Base-by-base conservation (phyloP, 1,284 basidiomycete genomes). In the Marasmius fiardii region DNA sequence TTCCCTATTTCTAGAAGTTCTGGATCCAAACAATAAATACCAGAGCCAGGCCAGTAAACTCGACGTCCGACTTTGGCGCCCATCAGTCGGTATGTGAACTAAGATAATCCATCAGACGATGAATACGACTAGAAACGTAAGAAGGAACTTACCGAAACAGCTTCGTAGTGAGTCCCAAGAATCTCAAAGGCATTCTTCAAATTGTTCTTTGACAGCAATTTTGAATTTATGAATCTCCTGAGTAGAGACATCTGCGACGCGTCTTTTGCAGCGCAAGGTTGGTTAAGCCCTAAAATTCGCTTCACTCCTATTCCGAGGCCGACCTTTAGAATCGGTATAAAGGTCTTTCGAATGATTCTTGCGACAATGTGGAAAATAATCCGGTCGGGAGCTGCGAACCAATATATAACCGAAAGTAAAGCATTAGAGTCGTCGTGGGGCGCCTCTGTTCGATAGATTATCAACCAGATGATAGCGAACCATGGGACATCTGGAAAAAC, bases 1-100 rank as follows among this genome's bases (percentile, higher is more conserved):
- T 78, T 70, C 24, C 76, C 76, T 39, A 78, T 73, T 50, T 77
- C 74, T 52, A 79, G 63, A 24, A 79, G 64, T 63, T 78, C 76
- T 1, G 76, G 76, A 55, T 79, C 77, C 10, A 67, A 68, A 53
- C 77, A 78, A 60, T 73, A 70, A 35, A 79, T 65, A 12, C 76
- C 74, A 16, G 73, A 74, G 10, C 73, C 74, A 12, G 76, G 76
- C 77, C 77, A 78, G 61, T 78, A 79, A n/a, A 79, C 71, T 5
- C 73, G 70, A 57, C 70, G 67, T 18, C 76, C 77, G 21, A 78
- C 65, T 63, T 76, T 77, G 23, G 76, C 76, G 20, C 76, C 76
- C 76, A 78, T 77, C 31, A 68, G 64, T 5, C 76, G 68, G 59
- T 72, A 78, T 11, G 72, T 65, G 33, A 73, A 60, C 65, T 75